Conservation (phyloP, 306 rosid genomes). For the Comarum palustre region DNA sequence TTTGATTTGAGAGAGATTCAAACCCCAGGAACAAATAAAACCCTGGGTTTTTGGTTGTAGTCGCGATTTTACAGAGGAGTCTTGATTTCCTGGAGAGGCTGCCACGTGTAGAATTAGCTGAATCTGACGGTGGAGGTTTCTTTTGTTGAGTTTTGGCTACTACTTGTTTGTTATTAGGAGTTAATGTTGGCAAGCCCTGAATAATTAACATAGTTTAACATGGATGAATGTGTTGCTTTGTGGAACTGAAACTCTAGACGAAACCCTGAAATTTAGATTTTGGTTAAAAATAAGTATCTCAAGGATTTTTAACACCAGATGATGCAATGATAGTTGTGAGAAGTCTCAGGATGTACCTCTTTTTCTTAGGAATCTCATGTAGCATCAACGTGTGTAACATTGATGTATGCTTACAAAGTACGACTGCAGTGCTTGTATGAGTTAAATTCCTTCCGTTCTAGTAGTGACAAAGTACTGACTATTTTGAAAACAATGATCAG, state of each 20-base stretch:
- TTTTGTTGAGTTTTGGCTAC: too few species aligned
- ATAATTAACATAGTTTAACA: too few species aligned
- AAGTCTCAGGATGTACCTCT: not conserved
- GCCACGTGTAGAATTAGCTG: too few species aligned
- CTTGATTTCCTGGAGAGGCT: too few species aligned
- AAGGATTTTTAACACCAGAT: not conserved
- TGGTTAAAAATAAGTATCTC: not conserved
- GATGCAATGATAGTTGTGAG: not conserved
- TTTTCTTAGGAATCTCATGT: not conserved
- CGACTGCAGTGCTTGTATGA: not conserved
- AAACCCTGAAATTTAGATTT: too few species aligned
- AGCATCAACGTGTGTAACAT: not conserved
- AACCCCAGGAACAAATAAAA: not conserved
- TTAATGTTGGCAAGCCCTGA: too few species aligned
- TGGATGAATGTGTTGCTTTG: too few species aligned
- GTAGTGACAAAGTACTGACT: not conserved
- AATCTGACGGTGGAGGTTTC: too few species aligned
- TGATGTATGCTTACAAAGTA: not conserved
- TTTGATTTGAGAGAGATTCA: conserved; percentile 14
- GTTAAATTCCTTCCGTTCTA: not conserved
- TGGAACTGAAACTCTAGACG: too few species aligned
- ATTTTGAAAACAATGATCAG: not conserved
- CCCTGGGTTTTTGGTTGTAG: not conserved
- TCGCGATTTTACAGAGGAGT: too few species aligned
- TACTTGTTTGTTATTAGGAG: too few species aligned